Conservation (phyloP, 2,329 filamentous ascomycete genomes). For the Sporothrix protearum region DNA sequence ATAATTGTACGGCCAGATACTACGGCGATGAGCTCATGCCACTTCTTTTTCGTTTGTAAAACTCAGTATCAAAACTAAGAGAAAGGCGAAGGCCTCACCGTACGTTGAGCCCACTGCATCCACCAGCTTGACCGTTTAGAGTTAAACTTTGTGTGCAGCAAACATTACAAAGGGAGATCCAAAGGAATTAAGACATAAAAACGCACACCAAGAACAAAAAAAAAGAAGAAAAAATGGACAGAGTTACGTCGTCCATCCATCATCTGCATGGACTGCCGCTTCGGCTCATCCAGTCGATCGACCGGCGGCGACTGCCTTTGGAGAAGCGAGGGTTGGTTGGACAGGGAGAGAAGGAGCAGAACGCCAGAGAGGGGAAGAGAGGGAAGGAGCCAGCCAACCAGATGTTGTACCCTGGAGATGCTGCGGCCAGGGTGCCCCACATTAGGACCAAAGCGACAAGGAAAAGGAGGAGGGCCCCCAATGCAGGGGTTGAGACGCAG, state of each 20-base stretch:
- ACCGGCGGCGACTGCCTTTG: neutral
- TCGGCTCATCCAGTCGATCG: constrained; percentile 13
- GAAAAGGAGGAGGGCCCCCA: constrained; percentile 16
- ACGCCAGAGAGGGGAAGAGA: neutral
- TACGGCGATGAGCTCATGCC: neutral
- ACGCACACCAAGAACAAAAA: neutral
- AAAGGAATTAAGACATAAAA: neutral
- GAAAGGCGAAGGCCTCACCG: neutral
- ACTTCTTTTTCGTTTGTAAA: neutral
- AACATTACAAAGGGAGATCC: neutral
- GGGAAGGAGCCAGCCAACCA: neutral
- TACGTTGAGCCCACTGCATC: neutral
- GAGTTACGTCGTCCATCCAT: neutral
- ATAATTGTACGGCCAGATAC: neutral
- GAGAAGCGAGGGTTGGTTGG: constrained; percentile 2
- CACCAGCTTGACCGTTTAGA: neutral
- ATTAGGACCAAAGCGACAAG: neutral
- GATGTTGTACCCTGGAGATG: neutral
- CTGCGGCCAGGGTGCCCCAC: neutral
- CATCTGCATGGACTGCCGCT: neutral
- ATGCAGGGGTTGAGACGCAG: constrained; percentile 22
- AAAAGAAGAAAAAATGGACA: neutral
- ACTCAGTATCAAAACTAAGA: neutral
- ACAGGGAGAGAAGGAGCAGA: neutral
- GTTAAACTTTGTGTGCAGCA: constrained; percentile 11